Conservation (phyloP, 2,329 filamentous ascomycete species). For the Nakataea oryzae region DNA sequence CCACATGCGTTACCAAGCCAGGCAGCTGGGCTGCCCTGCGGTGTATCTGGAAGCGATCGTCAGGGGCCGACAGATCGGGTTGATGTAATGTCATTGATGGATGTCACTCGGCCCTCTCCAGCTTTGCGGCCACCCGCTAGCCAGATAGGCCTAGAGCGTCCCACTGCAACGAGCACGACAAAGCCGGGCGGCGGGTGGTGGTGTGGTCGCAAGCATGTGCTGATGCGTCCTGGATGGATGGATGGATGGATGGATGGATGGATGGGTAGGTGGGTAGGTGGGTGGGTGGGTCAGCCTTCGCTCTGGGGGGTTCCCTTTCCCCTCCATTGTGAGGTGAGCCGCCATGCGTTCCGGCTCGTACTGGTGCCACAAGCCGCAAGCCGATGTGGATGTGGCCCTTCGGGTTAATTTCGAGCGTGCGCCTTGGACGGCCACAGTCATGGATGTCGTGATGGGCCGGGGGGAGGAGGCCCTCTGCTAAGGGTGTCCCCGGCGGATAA, state of each 20-base stretch:
- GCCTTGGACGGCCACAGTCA: too few relatives aligned
- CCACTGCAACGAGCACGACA: not conserved
- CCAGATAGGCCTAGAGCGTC: too few relatives aligned
- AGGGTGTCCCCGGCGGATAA: not conserved
- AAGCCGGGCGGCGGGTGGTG: not conserved
- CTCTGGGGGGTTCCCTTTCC: too few relatives aligned
- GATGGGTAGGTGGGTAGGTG: too few relatives aligned
- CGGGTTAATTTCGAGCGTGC: not conserved
- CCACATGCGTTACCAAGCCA: not conserved
- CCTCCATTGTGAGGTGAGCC: too few relatives aligned
- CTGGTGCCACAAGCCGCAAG: not conserved
- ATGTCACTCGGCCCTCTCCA: too few relatives aligned
- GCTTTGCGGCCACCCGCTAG: too few relatives aligned
- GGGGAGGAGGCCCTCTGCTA: not conserved
- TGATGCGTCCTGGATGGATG: too few relatives aligned
- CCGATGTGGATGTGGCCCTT: not conserved
- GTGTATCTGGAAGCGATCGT: not conserved
- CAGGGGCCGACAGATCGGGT: not conserved
- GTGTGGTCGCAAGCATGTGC: not conserved
- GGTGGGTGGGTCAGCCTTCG: too few relatives aligned
- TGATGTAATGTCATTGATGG: not conserved
- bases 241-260: too few relatives aligned
- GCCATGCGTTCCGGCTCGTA: too few relatives aligned
- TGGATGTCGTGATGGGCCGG: not conserved
- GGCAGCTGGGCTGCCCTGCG: not conserved